These are phyloP conservation scores for Apiospora marii DNA, from an alignment of 2,329 filamentous ascomycete species.

Conservation along the genomic window DNA sequence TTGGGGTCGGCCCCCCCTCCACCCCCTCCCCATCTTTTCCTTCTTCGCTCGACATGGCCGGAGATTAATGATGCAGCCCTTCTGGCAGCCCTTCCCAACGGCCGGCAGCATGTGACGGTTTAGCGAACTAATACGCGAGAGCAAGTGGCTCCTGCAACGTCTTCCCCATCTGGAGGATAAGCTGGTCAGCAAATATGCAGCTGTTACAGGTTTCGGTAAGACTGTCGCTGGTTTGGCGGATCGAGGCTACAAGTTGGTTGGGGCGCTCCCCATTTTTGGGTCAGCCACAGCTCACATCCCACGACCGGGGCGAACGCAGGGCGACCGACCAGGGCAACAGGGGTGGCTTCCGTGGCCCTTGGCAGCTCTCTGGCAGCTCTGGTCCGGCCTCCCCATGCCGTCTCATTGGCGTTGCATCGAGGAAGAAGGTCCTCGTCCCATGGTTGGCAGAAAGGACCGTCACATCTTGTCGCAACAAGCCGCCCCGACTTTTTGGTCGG, in stretches of 20 bases:
- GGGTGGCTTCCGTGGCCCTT: background rate
- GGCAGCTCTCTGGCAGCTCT: background rate
- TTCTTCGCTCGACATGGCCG: background rate
- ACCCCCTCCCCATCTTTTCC: background rate
- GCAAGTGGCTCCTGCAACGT: background rate
- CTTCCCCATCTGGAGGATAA: constrained; percentile 12
- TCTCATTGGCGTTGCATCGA: background rate
- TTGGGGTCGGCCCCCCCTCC: background rate
- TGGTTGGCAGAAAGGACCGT: background rate
- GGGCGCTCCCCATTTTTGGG: constrained; percentile 14
- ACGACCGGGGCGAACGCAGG: background rate
- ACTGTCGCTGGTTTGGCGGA: constrained; percentile 16
- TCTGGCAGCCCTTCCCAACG: constrained; percentile 1
- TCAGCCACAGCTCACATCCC: constrained; percentile 17
- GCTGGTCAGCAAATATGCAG: constrained; percentile 15
- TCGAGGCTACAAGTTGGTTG: background rate
- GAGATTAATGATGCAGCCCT: constrained; percentile 19
- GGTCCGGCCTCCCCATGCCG: background rate
- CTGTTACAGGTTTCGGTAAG: constrained; percentile 15
- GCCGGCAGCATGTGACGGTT: constrained; percentile 10
- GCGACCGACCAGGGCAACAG: background rate
- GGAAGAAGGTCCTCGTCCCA: background rate
- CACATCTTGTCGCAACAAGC: constrained; percentile 1
- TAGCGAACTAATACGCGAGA: constrained; percentile 4
- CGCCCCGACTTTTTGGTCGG: background rate